These are phyloP conservation scores for Cercospora zeae-maydis DNA, from an alignment of 2,329 filamentous ascomycete genomes.

Conservation along the genomic window DNA sequence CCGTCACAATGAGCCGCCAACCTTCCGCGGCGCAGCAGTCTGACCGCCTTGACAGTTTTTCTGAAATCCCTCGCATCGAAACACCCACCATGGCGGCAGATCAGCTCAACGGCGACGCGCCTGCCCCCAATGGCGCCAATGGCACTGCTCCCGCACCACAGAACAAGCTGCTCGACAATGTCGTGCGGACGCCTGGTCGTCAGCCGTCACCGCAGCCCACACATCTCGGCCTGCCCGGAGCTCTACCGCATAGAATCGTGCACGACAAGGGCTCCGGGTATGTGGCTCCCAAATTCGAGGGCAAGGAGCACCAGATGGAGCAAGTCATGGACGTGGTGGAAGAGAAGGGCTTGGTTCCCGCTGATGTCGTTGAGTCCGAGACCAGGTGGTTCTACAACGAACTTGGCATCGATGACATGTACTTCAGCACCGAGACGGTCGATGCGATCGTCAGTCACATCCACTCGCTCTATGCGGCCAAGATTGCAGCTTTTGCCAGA, in stretches of 20 bases:
- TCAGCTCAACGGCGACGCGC: constrained; percentile 9
- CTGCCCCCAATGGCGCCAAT: constrained; percentile 9
- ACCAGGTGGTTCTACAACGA: constrained; percentile 97
- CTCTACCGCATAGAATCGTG: constrained; percentile 55
- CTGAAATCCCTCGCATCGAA: neutral
- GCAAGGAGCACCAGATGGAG: constrained; percentile 88
- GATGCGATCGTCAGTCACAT: constrained; percentile 90
- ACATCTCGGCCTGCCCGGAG: constrained; percentile 69
- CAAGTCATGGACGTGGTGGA: constrained; percentile 78
- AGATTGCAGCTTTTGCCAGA: constrained; percentile 87
- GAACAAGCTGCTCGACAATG: constrained; percentile 58
- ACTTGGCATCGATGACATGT: constrained; percentile 96
- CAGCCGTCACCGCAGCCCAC: constrained; percentile 84
- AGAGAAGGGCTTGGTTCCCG: constrained; percentile 80
- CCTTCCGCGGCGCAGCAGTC: neutral
- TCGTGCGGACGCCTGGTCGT: constrained; percentile 53
- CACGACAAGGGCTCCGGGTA: constrained; percentile 91
- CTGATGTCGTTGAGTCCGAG: constrained; percentile 76
- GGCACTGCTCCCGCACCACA: constrained; percentile 24
- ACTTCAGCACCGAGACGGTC: constrained; percentile 86
- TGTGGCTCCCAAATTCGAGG: constrained; percentile 88
- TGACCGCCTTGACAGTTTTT: neutral
- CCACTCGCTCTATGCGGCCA: constrained; percentile 93
- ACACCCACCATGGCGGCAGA: constrained; percentile 18
- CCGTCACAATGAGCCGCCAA: neutral